Percentiles rank a stretch among this genome's conserved stretches.
phyloP scores from a whole-genome alignment of 768 basidiomycete genomes.

The Hortiboletus campestris region DNA sequence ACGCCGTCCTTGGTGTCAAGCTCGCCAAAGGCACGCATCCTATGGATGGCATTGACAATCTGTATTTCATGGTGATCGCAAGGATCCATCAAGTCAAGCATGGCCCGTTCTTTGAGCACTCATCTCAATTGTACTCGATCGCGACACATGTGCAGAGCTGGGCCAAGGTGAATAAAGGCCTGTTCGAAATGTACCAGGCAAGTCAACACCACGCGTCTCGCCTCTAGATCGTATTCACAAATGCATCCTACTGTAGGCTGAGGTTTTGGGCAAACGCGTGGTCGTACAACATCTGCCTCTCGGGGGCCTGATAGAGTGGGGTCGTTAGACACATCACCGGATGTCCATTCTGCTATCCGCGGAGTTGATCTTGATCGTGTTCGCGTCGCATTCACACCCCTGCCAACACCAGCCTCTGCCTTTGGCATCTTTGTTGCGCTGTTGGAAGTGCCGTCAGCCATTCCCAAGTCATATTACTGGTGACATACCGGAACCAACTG shows the following conservation, averaged over 20 bases:
- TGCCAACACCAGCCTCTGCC: slow-evolving; percentile 4
- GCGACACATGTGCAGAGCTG: slow-evolving; percentile 87
- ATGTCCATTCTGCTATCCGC: slow-evolving; percentile 9
- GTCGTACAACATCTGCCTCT: slow-evolving; percentile 93
- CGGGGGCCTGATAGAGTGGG: slow-evolving; percentile 79
- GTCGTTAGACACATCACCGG: slow-evolving; percentile 18
- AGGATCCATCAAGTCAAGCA: slow-evolving; percentile 79
- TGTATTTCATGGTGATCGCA: slow-evolving; percentile 77
- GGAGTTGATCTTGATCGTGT: slow-evolving; percentile 16
- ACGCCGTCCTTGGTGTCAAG: slow-evolving; percentile 58
- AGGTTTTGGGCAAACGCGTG: slow-evolving; percentile 92
- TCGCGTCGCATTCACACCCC: slow-evolving; percentile 14
- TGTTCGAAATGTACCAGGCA: slow-evolving; percentile 96
- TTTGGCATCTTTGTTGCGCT: neutral
- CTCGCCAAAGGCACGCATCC: slow-evolving; percentile 27
- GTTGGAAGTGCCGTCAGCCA: neutral
- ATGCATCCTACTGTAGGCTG: slow-evolving; percentile 49
- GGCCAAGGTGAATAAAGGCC: slow-evolving; percentile 84
- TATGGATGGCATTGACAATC: slow-evolving; percentile 45
- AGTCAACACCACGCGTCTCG: slow-evolving; percentile 5
- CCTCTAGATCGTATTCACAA: slow-evolving; percentile 2
- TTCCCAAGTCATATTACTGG: slow-evolving; percentile 13
- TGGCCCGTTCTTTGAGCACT: slow-evolving; percentile 91
- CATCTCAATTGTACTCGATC: slow-evolving; percentile 84
- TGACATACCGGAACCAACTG: neutral